A percentile compares a stretch with the other conserved stretches of the same genome.
These are phyloP conservation scores for Dictyostelium discoideum DNA, from an alignment of 78 protist species.

Conservation along the genomic window DNA sequence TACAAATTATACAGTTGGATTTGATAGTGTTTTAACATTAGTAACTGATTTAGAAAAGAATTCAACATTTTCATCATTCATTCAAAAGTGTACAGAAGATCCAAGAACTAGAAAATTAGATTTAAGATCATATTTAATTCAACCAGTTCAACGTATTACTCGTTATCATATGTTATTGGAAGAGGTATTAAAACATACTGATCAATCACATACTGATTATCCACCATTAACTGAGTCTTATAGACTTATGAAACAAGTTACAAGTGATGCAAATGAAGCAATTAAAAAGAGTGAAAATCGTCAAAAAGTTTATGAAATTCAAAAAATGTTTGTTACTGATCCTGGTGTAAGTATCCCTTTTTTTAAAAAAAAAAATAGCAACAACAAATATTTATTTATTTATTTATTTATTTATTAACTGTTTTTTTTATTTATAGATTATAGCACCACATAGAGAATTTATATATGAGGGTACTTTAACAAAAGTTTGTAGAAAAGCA, in stretches of 20 bases:
- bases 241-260: conserved; percentile 58
- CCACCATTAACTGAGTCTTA: conserved; percentile 5
- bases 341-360: conserved; percentile 20
- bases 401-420: not conserved
- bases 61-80: conserved; percentile 42
- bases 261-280: conserved; percentile 67
- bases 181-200: conserved; percentile 78
- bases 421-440: conserved; percentile 9
- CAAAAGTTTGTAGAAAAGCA: conserved; percentile 77
- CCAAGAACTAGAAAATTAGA: conserved; percentile 71
- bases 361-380: not conserved
- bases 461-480: conserved; percentile 68
- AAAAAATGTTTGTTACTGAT: conserved; percentile 70
- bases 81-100: conserved; percentile 72
- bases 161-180: conserved; percentile 82
- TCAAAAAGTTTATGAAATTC: conserved; percentile 67
- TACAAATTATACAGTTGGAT: conserved; percentile 75
- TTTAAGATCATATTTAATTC: conserved; percentile 75
- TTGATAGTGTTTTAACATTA: conserved; percentile 29
- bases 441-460: conserved; percentile 74
- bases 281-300: conserved; percentile 70
- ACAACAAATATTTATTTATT: not conserved
- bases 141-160: conserved; percentile 84
- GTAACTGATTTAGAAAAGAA: conserved; percentile 59
- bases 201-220: conserved; percentile 65